These are phyloP conservation scores for Rhynchosporium agropyri DNA, from an alignment of 2,329 filamentous ascomycete genomes.

Conservation along the genomic window DNA sequence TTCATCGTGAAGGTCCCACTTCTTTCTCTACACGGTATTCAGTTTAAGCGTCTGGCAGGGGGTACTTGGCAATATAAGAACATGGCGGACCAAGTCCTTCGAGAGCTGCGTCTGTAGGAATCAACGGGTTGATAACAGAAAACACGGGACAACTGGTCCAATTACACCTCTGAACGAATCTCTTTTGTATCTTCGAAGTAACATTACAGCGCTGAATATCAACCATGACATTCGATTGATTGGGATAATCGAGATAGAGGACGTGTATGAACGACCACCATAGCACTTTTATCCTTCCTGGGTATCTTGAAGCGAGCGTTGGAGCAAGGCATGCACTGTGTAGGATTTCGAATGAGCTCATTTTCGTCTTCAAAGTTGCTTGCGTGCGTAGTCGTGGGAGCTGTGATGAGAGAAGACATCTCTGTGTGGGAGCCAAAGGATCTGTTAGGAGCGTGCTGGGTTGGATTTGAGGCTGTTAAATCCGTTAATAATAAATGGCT, in stretches of 20 bases:
- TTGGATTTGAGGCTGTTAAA: constrained; percentile 16
- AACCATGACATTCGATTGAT: constrained; percentile 20
- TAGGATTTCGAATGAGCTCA: constrained; percentile 15
- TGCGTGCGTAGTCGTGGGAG: background rate
- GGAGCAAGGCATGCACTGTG: constrained; percentile 12
- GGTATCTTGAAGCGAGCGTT: constrained; percentile 12
- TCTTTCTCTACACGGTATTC: constrained; percentile 89
- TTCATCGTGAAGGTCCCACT: constrained; percentile 97
- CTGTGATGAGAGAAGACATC: background rate
- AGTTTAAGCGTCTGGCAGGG: constrained; percentile 95
- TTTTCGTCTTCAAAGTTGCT: constrained; percentile 2
- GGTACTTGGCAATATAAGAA: constrained; percentile 99
- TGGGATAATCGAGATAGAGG: background rate
- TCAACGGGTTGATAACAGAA: background rate
- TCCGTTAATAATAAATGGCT: constrained; percentile 13
- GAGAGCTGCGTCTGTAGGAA: constrained; percentile 73
- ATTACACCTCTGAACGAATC: constrained; percentile 24
- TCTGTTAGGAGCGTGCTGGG: constrained; percentile 20
- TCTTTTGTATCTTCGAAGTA: constrained; percentile 26
- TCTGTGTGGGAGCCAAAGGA: constrained; percentile 14
- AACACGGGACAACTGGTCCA: constrained; percentile 10
- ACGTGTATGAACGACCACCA: background rate
- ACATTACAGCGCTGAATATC: constrained; percentile 15
- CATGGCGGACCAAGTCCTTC: constrained; percentile 94
- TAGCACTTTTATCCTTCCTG: constrained; percentile 15